Conservation (phyloP, 1,284 basidiomycete species). For the Trametes sp. region DNA sequence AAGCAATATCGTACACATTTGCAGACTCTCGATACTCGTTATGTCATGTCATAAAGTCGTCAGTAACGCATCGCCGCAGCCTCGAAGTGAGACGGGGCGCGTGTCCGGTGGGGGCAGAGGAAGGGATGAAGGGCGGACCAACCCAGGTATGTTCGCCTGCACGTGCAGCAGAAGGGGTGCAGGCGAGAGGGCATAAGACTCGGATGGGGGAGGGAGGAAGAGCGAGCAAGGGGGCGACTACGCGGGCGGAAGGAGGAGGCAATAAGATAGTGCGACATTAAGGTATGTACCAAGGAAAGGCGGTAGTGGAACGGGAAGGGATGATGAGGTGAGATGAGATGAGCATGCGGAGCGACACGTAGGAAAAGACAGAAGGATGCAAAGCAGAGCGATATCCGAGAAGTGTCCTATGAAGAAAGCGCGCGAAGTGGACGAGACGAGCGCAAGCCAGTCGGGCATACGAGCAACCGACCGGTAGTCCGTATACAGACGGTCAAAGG, state of each 20-base stretch:
- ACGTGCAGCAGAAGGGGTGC: neutral
- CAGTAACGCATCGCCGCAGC: slow-evolving; percentile 15
- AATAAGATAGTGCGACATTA: slow-evolving; percentile 26
- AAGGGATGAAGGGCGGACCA: neutral
- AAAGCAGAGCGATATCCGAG: slow-evolving; percentile 20
- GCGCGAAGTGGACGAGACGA: slow-evolving; percentile 7
- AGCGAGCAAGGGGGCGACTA: neutral
- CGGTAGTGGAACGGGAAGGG: neutral
- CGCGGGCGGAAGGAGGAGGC: slow-evolving; percentile 12
- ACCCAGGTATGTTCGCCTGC: slow-evolving; percentile 1
- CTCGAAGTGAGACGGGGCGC: slow-evolving; percentile 1
- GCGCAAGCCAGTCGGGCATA: neutral
- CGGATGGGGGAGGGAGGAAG: slow-evolving; percentile 1
- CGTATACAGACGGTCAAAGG: neutral
- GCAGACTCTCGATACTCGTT: slow-evolving; percentile 19
- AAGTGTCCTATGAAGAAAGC: slow-evolving; percentile 20
- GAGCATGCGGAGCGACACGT: neutral
- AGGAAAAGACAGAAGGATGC: neutral
- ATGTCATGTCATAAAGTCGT: slow-evolving; percentile 30
- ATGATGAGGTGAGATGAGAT: neutral
- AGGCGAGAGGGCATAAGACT: slow-evolving; percentile 4
- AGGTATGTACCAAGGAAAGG: slow-evolving; percentile 16
- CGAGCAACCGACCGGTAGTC: slow-evolving; percentile 15
- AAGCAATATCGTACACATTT: slow-evolving; percentile 29
- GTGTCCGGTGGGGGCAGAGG: neutral